phyloP scores from a whole-genome alignment of 331 rosid genomes.

The Malus hybrid region DNA sequence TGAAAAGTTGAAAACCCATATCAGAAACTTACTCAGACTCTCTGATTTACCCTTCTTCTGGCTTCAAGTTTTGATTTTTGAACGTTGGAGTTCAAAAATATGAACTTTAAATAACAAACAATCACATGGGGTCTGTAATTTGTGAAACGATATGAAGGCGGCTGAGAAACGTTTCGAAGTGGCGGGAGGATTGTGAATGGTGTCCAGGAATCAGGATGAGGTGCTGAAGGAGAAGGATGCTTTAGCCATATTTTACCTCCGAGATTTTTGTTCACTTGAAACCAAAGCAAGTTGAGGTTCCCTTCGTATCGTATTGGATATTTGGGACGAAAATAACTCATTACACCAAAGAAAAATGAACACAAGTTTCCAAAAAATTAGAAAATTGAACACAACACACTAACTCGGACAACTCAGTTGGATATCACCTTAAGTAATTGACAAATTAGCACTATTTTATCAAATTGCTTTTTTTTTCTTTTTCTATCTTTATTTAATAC shows the following conservation, averaged over 20 bases:
- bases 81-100: not conserved
- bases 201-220: not conserved
- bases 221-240: not conserved
- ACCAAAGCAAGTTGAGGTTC: constrained; percentile 23
- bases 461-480: not conserved
- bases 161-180: not conserved
- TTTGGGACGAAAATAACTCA: too few relatives aligned
- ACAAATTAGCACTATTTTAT: not conserved
- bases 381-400: too few relatives aligned
- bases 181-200: constrained; percentile 4
- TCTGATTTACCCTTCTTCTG: constrained; percentile 8
- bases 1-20: not conserved
- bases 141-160: not conserved
- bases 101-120: not conserved
- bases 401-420: not conserved
- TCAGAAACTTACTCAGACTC: constrained; percentile 10
- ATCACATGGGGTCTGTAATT: constrained; percentile 1
- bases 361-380: too few relatives aligned
- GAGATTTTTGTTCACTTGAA: not conserved
- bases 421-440: not conserved
- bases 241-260: not conserved
- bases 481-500: not conserved
- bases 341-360: too few relatives aligned
- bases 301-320: not conserved
- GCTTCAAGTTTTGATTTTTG: not conserved